Evolutionary conservation across 257 asterid genomes (phyloP).

Genomic region (Paulownia fortunei): DNA sequence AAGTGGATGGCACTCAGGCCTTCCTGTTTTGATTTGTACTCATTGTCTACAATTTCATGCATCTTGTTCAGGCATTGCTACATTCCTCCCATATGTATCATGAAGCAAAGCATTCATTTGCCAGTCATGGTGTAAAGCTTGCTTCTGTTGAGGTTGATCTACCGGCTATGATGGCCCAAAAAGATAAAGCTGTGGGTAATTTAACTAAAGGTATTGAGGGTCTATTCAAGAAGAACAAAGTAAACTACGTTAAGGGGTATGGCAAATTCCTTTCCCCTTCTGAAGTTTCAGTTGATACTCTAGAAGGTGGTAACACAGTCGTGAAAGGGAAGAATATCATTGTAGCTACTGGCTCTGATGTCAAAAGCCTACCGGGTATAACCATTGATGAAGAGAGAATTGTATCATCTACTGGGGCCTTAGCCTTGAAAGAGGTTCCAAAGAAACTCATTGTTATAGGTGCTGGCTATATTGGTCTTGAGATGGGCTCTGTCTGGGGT

Average conservation of each 20-base stretch:
- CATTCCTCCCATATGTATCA: conserved; percentile 98
- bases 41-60: background rate
- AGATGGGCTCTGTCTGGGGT: conserved; percentile 99
- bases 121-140: conserved; percentile 87
- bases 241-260: conserved; percentile 87
- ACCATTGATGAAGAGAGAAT: conserved; percentile 52
- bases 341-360: conserved; percentile 74
- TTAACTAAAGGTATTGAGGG: conserved; percentile 97
- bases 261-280: conserved; percentile 92
- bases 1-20: background rate
- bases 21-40: conserved; percentile 23
- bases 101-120: conserved; percentile 91
- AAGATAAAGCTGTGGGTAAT: conserved; percentile 91
- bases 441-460: conserved; percentile 88
- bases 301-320: conserved; percentile 71
- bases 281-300: conserved; percentile 82
- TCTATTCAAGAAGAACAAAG: conserved; percentile 95
- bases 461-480: conserved; percentile 97
- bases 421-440: conserved; percentile 66
- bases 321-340: conserved; percentile 79
- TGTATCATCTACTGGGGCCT: conserved; percentile 51
- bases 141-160: conserved; percentile 89
- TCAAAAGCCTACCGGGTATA: conserved; percentile 44
- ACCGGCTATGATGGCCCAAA: conserved; percentile 94
- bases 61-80: conserved; percentile 77